Evolutionary conservation across 495 filamentous ascomycete species (phyloP), one percentile per base, ranked within the genome.

Genomic region (Usnea hakonensis): DNA sequence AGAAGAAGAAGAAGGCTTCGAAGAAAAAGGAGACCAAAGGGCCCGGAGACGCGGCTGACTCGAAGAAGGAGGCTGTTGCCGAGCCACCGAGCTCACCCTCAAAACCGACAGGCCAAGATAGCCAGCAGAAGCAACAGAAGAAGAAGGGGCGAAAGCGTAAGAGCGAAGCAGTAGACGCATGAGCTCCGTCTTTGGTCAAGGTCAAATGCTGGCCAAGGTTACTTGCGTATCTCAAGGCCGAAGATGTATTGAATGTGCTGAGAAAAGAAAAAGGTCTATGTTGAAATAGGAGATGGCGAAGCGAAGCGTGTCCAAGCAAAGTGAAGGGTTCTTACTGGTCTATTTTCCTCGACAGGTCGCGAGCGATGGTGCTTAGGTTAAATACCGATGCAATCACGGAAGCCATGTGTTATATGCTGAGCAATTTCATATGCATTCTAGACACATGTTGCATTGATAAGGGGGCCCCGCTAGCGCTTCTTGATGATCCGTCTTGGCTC

Each of bases 141-240:
- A 76, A 77, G 68, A 76, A 76, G 61, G 75, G 75, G 63, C 87
- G 86, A 81, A 90, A 89, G 83, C 84, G 86, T 71, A 88, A 87
- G 81, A 81, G 79, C 67, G 77, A 79, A 63, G 74, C 62, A 32
- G 65, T 53, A 44, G 69, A 61, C 32, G 69, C 33, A 33, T 68
- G 56, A 64, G 38, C 26, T 21, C 36, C 52, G 17, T 35, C 28
- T 52, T n/a, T 26, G 28, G 36, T 16, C 35, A 26, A 30, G 21
- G 43, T 62, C 2, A 16, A 38, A 23, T 28, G 9, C 26, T n/a
- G n/a, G n/a, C n/a, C n/a, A n/a, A 30, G 26, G 23, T 53, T 53
- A 19, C 17, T 35, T 38, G 23, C 30, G 33, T 60, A 40, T 48
- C 58, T 60, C 11, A 33, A 40, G 30, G 46, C 46, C 28, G 46